Percentiles rank a stretch among this genome's conserved stretches.
These are phyloP conservation scores for Parathielavia appendiculata DNA, from an alignment of 495 filamentous ascomycete genomes.

Conservation along the genomic window DNA sequence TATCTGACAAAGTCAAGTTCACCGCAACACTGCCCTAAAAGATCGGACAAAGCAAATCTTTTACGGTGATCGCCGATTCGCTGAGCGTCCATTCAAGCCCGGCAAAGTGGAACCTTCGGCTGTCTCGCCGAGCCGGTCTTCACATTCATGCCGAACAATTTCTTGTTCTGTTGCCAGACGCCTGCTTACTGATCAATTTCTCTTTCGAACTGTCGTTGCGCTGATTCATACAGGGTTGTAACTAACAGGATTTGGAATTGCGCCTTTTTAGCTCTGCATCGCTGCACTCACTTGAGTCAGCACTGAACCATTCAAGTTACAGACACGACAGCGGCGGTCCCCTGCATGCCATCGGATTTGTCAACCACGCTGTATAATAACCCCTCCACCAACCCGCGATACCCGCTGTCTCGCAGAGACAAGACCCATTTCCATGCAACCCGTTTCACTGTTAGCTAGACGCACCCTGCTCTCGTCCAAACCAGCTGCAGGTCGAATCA, in stretches of 20 bases:
- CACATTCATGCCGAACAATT: not conserved
- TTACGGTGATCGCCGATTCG: too few species aligned
- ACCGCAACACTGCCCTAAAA: too few species aligned
- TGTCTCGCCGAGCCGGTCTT: too few species aligned
- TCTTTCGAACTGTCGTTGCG: not conserved
- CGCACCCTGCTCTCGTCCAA: conserved; percentile 26
- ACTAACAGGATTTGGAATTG: conserved; percentile 3
- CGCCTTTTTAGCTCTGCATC: not conserved
- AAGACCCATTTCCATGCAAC: conserved; percentile 30
- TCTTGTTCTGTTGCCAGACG: not conserved
- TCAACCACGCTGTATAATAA: conserved; percentile 7
- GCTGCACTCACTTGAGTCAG: not conserved
- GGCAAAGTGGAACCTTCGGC: too few species aligned
- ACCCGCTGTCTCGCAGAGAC: conserved; percentile 12
- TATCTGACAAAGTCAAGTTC: too few species aligned
- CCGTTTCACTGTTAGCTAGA: conserved; percentile 28
- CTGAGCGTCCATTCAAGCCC: too few species aligned
- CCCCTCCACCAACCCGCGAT: conserved; percentile 30
- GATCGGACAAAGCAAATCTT: too few species aligned
- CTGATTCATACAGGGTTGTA: not conserved
- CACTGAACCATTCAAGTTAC: not conserved
- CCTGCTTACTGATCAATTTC: not conserved
- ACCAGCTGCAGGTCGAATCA: conserved; percentile 28
- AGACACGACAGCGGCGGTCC: not conserved
- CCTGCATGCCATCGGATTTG: conserved; percentile 7